Evolutionary conservation across 768 basidiomycete species (phyloP), one percentile per base, ranked within the genome.

Genomic region (Boletus sp.): DNA sequence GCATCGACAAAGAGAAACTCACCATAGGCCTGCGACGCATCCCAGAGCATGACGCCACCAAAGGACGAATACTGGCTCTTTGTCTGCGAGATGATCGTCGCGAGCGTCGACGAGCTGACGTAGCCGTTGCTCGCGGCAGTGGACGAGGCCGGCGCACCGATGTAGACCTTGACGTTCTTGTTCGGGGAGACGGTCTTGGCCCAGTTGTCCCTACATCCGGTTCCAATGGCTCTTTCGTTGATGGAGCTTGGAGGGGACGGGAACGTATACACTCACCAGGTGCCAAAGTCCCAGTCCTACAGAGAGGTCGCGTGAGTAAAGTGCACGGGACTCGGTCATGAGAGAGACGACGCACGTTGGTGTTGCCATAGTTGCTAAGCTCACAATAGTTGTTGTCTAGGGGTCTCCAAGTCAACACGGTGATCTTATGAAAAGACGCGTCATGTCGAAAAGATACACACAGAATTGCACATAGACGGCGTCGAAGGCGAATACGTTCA

Each of bases 391-490:
- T 80, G 64, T 80, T 79, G 58, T 81, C 78, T 79, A 10, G 40
- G 4, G 52, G 21, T 19, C 19, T 11, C 23, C 41, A 27, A 0
- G 50, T 62, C 41, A 65, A 50, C 10, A 40, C 44, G 35, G 15
- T 41, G 25, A 50, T 32, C 14, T 5, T 19, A n/a, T 11, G 30
- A 13, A 19, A 27, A 10, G 25, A 30, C 25, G 13, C 9, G 47
- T 9, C 32, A 21, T 8, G 35, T 17, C 43, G 17, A 23, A 11
- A 21, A 17, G 30, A 17, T 17, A 54, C 52, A 45, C 55, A 60
- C 79, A 80, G 66, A 80, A 79, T 57, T 80, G 79, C 23, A 80
- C 80, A 39, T 77, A 80, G 48, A 80, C 68, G 4, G 77, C 79
- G 55, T 81, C 79, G 51, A 81, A 80, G 1, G 61, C 68, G 29